These are phyloP conservation scores for Lentinula detonsa DNA, from an alignment of 768 basidiomycete species.

Conservation along the genomic window DNA sequence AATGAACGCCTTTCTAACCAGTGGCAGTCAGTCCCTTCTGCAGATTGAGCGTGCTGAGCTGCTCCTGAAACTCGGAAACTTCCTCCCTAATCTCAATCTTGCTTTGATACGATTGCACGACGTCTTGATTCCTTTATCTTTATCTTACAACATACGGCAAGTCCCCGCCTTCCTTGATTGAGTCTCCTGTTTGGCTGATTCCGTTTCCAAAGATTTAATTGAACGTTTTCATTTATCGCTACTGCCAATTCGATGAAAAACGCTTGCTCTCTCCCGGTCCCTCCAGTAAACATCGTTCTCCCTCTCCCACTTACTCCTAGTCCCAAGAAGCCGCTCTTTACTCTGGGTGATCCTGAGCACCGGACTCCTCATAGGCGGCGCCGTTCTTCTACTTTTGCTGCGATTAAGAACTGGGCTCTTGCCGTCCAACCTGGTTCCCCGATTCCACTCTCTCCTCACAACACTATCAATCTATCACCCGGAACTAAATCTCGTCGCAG, in stretches of 20 bases:
- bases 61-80: background rate
- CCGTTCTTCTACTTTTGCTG: conserved; percentile 18
- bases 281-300: background rate
- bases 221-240: background rate
- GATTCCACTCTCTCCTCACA: conserved; percentile 25
- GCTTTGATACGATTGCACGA: background rate
- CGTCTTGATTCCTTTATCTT: conserved; percentile 1
- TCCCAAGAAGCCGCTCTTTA: background rate
- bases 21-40: background rate
- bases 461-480: background rate
- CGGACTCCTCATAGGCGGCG: conserved; percentile 28
- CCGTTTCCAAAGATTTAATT: background rate
- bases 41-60: conserved; percentile 4
- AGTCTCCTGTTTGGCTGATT: background rate
- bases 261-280: background rate
- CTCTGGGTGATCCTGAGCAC: background rate
- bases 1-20: background rate
- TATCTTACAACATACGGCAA: conserved; percentile 1
- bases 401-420: conserved; percentile 58
- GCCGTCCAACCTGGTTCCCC: conserved; percentile 69
- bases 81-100: background rate
- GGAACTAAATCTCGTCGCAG: background rate
- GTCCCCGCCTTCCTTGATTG: background rate
- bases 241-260: background rate
- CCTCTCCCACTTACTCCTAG: background rate